A percentile compares a stretch with the other conserved stretches of the same genome.
These are phyloP conservation scores for Candida dendrica DNA, from an alignment of 805 yeast genomes.

Conservation along the genomic window DNA sequence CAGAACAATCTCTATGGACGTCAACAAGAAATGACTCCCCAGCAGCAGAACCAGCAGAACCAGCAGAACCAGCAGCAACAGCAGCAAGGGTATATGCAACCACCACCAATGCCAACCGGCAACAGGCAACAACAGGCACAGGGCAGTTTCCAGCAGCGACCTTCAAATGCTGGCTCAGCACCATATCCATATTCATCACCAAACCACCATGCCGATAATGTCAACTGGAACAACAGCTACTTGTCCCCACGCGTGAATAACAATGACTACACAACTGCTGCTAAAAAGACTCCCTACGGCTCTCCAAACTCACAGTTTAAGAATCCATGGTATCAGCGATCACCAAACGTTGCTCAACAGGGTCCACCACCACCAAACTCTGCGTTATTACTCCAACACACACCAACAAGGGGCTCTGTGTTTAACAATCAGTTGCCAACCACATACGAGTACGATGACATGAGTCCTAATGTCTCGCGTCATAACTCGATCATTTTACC, in stretches of 20 bases:
- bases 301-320: conserved; percentile 22
- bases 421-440: conserved; percentile 35
- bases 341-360: conserved; percentile 5
- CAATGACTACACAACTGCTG: conserved; percentile 5
- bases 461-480: conserved; percentile 9
- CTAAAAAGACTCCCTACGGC: conserved; percentile 16
- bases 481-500: conserved; percentile 27
- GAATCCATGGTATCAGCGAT: conserved; percentile 19
- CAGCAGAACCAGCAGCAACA: conserved; percentile 1
- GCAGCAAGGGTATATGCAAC: conserved; percentile 4
- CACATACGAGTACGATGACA: conserved; percentile 38
- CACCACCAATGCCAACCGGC: conserved; percentile 3
- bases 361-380: background rate
- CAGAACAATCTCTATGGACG: background rate
- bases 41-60: conserved; percentile 1
- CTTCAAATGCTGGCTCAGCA: background rate
- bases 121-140: background rate
- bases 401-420: conserved; percentile 13
- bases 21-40: conserved; percentile 1
- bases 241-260: conserved; percentile 10
- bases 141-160: conserved; percentile 4
- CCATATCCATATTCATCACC: background rate
- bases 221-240: conserved; percentile 18
- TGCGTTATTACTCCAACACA: conserved; percentile 3
- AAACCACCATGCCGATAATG: conserved; percentile 4